These are phyloP conservation scores for Nothomitra cinnamomea DNA, from an alignment of 2,329 filamentous ascomycete genomes.

Conservation along the genomic window DNA sequence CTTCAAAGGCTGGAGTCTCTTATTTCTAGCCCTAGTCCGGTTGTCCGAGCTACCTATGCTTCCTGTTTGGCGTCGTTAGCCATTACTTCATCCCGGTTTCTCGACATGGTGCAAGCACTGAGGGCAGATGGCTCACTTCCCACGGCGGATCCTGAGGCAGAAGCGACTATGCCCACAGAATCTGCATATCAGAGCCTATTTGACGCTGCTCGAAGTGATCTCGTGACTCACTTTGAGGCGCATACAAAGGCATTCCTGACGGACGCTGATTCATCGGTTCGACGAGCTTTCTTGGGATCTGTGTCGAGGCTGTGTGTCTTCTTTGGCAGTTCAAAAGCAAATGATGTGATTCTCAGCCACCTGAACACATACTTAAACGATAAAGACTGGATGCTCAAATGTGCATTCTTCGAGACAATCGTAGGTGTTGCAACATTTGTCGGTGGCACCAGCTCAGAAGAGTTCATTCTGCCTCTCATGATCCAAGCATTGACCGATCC, in stretches of 20 bases:
- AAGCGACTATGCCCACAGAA: conserved; percentile 52
- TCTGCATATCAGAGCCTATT: conserved; percentile 65
- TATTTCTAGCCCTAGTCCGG: conserved; percentile 34
- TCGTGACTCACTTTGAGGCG: conserved; percentile 67
- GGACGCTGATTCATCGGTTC: conserved; percentile 69
- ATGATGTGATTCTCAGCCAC: conserved; percentile 91
- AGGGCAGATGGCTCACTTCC: conserved; percentile 68
- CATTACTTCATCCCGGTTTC: conserved; percentile 64
- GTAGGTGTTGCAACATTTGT: conserved; percentile 85
- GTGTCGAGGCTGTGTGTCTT: conserved; percentile 88
- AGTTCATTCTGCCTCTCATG: conserved; percentile 92
- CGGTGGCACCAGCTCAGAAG: conserved; percentile 75
- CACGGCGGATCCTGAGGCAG: conserved; percentile 60
- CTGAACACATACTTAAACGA: conserved; percentile 96
- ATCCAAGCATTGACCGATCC: conserved; percentile 83
- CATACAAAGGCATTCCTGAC: conserved; percentile 85
- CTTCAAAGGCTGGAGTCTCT: conserved; percentile 42
- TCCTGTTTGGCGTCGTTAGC: conserved; percentile 82
- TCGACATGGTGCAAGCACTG: conserved; percentile 81
- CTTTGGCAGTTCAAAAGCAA: conserved; percentile 79
- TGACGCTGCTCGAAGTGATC: conserved; percentile 68
- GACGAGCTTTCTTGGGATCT: conserved; percentile 78
- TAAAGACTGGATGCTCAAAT: conserved; percentile 89
- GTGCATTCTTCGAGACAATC: conserved; percentile 89
- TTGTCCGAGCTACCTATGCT: conserved; percentile 82